phyloP scores from a whole-genome alignment of 495 filamentous ascomycete species.

The Neurospora pannonica region DNA sequence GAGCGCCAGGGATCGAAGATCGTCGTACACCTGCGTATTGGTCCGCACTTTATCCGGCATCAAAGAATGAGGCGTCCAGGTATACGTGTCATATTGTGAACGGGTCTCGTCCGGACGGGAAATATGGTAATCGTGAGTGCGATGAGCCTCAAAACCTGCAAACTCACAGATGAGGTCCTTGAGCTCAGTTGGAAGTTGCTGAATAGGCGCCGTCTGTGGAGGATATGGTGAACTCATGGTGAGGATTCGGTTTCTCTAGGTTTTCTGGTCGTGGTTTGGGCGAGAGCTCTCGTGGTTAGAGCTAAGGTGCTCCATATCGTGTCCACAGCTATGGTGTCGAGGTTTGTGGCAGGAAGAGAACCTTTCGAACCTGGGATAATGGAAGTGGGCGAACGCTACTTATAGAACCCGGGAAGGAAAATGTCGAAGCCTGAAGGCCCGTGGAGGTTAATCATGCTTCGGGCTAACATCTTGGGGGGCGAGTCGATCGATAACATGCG shows the following conservation, averaged over 20 bases:
- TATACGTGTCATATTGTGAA: background rate
- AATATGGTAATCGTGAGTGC: background rate
- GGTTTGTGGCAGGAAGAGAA: background rate
- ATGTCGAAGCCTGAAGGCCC: background rate
- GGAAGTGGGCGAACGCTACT: background rate
- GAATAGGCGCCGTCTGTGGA: background rate
- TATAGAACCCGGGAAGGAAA: background rate
- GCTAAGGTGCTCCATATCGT: background rate
- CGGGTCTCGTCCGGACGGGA: background rate
- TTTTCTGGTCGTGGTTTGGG: background rate
- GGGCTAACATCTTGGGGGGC: no score
- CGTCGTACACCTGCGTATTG: background rate
- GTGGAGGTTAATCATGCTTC: no score
- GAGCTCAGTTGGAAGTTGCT: background rate
- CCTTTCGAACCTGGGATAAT: background rate
- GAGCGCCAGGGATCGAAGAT: background rate
- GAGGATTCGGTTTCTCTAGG: background rate
- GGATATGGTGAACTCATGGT: background rate
- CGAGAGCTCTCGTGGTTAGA: background rate
- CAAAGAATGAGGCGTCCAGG: background rate
- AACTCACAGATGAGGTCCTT: background rate
- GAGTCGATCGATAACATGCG: no score
- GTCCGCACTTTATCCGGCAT: background rate
- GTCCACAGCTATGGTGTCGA: background rate
- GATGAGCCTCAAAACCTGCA: background rate